Evolutionary conservation across 108 stramenopile species (phyloP).

Genomic region (Nitzschia putrida): DNA sequence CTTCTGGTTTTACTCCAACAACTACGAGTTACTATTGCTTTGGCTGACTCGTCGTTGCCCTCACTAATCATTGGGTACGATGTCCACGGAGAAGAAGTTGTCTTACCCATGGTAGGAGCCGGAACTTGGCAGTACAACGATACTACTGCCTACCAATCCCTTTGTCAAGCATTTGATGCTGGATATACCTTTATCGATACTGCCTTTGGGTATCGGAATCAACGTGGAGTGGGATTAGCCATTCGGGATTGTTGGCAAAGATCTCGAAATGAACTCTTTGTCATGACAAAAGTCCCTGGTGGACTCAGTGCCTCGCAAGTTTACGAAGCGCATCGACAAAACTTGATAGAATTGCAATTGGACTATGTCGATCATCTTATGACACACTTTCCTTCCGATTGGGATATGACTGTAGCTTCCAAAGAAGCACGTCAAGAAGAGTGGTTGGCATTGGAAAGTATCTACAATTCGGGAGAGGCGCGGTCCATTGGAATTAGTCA

Average conservation of each 20-base stretch:
- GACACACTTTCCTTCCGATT: constrained; percentile 63
- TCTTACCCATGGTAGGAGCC: constrained; percentile 53
- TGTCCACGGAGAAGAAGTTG: constrained; percentile 40
- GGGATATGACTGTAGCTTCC: constrained; percentile 33
- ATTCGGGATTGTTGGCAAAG: constrained; percentile 54
- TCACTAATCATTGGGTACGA: constrained; percentile 39
- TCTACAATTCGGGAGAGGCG: constrained; percentile 45
- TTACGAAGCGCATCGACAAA: constrained; percentile 36
- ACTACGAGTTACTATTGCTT: no score
- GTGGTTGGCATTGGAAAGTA: constrained; percentile 53
- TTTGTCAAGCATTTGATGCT: constrained; percentile 54
- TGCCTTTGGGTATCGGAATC: constrained; percentile 55
- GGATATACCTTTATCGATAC: constrained; percentile 63
- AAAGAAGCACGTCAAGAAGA: constrained; percentile 45
- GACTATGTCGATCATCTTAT: constrained; percentile 69
- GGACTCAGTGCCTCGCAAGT: constrained; percentile 41
- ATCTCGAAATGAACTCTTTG: constrained; percentile 50
- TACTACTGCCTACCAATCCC: constrained; percentile 51
- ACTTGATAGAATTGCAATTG: constrained; percentile 44
- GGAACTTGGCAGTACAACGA: constrained; percentile 70
- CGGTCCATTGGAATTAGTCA: constrained; percentile 59
- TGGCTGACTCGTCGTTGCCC: constrained; percentile 31
- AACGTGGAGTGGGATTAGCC: constrained; percentile 53
- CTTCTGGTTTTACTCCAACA: no score
- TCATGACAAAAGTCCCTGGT: constrained; percentile 69